Evolutionary conservation across 345 rosid genomes (phyloP).

Genomic region (Cardiospermum halicacabum): DNA sequence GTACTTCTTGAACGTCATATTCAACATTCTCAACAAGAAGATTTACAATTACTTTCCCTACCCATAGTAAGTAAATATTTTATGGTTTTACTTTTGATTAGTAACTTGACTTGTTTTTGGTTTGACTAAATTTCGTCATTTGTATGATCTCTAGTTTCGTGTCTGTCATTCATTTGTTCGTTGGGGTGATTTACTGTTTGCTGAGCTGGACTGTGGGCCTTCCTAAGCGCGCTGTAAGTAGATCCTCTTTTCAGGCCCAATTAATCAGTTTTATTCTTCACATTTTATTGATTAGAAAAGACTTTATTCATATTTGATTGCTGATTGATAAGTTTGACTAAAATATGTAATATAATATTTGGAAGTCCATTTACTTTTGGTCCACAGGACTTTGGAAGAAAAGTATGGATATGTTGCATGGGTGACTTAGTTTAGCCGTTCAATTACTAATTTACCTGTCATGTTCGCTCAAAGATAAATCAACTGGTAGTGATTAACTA

Average conservation of each 20-base stretch:
- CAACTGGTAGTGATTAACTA: neutral
- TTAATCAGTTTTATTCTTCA: neutral
- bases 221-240: slow-evolving; percentile 93
- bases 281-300: neutral
- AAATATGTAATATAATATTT: no score
- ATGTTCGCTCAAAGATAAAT: neutral
- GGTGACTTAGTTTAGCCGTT: neutral
- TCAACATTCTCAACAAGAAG: slow-evolving; percentile 97
- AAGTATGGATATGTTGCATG: neutral
- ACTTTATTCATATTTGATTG: no score
- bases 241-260: slow-evolving; percentile 7
- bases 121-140: neutral
- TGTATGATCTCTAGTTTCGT: slow-evolving; percentile 53
- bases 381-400: no score
- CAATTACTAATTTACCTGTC: neutral
- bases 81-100: no score
- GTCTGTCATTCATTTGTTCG: slow-evolving; percentile 85
- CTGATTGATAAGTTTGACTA: no score
- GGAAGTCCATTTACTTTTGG: no score
- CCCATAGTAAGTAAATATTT: slow-evolving; percentile 62
- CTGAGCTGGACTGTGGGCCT: slow-evolving; percentile 89
- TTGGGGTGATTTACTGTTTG: slow-evolving; percentile 91
- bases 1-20: slow-evolving; percentile 93
- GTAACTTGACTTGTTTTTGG: neutral
- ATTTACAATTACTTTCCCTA: slow-evolving; percentile 96